phyloP scores from a whole-genome alignment of 768 basidiomycete genomes.

The Kwoniella sp. region DNA sequence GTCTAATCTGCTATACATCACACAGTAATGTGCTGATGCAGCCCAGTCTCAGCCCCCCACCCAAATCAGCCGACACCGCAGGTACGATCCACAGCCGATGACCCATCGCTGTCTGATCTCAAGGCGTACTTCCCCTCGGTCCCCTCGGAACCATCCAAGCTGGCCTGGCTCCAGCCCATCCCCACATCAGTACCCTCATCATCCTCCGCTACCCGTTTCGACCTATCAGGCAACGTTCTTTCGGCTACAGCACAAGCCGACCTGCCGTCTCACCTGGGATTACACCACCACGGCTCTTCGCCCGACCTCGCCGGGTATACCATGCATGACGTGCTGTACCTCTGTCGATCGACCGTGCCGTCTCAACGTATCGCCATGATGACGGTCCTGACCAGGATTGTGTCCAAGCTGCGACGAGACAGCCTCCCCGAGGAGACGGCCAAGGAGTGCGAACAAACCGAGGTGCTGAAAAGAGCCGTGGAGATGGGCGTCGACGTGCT shows the following conservation, averaged over 20 bases:
- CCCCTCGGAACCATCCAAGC: conserved; percentile 63
- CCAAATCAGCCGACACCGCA: no score
- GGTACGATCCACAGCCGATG: no score
- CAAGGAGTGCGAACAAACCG: conserved; percentile 5
- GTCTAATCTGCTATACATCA: no score
- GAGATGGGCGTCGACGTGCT: conserved; percentile 29
- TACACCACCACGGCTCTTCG: conserved; percentile 83
- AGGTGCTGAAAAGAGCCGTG: conserved; percentile 21
- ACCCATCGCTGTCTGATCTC: conserved; percentile 7
- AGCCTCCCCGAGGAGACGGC: conserved; percentile 1
- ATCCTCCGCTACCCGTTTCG: conserved; percentile 55
- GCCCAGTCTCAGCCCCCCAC: no score
- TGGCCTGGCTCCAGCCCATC: conserved; percentile 70
- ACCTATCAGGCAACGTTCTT: conserved; percentile 70
- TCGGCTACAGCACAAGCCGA: conserved; percentile 56
- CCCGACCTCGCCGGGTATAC: conserved; percentile 79
- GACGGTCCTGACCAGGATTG: conserved; percentile 62
- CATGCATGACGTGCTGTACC: conserved; percentile 73
- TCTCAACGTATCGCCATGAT: conserved; percentile 81
- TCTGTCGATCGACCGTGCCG: conserved; percentile 73
- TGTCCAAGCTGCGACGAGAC: not conserved
- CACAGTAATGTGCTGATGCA: no score
- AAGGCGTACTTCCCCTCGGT: conserved; percentile 63
- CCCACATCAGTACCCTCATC: conserved; percentile 18
- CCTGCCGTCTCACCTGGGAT: conserved; percentile 76